Evolutionary conservation across 2,329 filamentous ascomycete species (phyloP).

Genomic region (Ascochyta viciae-villosae): DNA sequence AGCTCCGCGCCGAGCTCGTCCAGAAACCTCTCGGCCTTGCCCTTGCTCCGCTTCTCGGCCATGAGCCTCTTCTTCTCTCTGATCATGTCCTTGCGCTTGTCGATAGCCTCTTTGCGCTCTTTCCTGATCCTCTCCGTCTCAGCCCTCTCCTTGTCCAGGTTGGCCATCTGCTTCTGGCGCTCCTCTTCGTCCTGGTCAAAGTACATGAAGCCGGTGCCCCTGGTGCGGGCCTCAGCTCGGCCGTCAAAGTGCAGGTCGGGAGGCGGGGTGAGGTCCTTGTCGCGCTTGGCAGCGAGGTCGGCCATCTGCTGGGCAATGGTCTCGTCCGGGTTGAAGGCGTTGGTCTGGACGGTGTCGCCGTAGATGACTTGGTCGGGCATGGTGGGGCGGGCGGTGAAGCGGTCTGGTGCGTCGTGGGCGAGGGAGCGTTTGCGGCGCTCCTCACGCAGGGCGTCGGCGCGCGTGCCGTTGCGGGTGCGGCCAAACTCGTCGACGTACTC

Average conservation of each 20-base stretch:
- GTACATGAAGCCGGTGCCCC: conserved; percentile 90
- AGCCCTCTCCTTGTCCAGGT: conserved; percentile 69
- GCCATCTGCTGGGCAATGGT: conserved; percentile 73
- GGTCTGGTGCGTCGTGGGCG: conserved; percentile 64
- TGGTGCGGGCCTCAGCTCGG: conserved; percentile 79
- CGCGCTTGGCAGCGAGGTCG: conserved; percentile 76
- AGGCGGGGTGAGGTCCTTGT: conserved; percentile 81
- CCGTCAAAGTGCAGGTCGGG: conserved; percentile 86
- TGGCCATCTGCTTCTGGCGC: conserved; percentile 76
- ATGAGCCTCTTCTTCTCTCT: conserved; percentile 67
- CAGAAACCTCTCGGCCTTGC: conserved; percentile 76
- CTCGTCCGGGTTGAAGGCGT: conserved; percentile 81
- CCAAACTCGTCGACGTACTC: conserved; percentile 95
- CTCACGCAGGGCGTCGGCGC: conserved; percentile 69
- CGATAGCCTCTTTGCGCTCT: conserved; percentile 57
- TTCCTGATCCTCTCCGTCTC: conserved; percentile 70
- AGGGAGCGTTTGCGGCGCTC: conserved; percentile 62
- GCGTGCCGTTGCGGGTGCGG: conserved; percentile 76
- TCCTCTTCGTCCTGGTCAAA: conserved; percentile 79
- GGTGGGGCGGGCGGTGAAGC: conserved; percentile 71
- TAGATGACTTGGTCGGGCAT: conserved; percentile 77
- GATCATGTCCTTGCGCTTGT: conserved; percentile 69
- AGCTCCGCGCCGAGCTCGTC: conserved; percentile 56
- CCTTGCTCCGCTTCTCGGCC: conserved; percentile 65
- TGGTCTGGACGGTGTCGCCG: conserved; percentile 82